Evolutionary conservation across 768 basidiomycete species (phyloP), one percentile per base, ranked within the genome.

Genomic region (Hebeloma cylindrosporum): DNA sequence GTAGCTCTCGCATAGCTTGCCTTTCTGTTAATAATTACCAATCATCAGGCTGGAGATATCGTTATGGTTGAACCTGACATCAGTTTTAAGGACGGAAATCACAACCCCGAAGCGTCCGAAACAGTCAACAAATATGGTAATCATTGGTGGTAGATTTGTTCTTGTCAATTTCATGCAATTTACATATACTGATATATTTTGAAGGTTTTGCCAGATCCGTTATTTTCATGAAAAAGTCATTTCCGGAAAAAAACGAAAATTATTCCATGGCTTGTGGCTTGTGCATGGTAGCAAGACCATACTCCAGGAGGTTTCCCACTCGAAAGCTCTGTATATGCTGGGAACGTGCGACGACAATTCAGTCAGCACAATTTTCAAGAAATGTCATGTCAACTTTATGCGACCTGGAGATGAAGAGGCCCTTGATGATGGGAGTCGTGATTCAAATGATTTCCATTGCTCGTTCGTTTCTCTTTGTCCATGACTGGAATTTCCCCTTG

Each of bases 211-310:
- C 37, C 73, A 69, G n/a, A 83, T 88, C 30, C 71, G 69, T 3
- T 85, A 82, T 51, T 76, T 89, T 45, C 83, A 75, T 48, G 75
- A 82, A 40, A 60, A 57, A 21, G 51, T 20, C 30, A 61, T 74
- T 47, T 72, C 79, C 44, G 60, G 53, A 21, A 55, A 32, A 18
- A 62, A 52, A 7, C 52, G 52, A 41, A 82, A 80, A 56, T 73
- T 69, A 64, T 81, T 85, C 43, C 87, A 89, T 60, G 84, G 75
- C 1, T 82, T 84, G 44, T 89, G 87, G 87, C 72, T 79, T 45
- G 64, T 69, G 6, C 87, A 86, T 64, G 80, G 80, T 7, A 78
- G 74, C 9, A 79, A 82, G 52, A 87, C 83, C 0, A 52, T 84
- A 7, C 65, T 88, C 1, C 81, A 86, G 51, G 80, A 89, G 52